Evolutionary conservation across 164 flowering plant species (phyloP).

Genomic region (Vitis rotundifolia): DNA sequence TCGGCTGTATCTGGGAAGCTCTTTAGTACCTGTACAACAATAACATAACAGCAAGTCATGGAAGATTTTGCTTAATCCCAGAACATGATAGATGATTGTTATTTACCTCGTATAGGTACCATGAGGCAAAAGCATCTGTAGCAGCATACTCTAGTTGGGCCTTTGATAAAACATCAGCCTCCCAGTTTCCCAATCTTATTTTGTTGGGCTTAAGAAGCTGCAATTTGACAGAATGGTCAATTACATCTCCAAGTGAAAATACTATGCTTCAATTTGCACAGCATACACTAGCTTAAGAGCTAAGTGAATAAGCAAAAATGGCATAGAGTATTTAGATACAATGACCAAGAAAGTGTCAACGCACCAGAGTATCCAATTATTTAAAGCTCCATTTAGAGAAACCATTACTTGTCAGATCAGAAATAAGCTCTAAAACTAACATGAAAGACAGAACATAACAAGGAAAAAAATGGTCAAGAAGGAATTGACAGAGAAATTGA

Average conservation of each 20-base stretch:
- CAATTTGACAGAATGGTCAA: constrained; percentile 2
- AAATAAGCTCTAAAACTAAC: too few relatives aligned
- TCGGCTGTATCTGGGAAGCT: constrained; percentile 42
- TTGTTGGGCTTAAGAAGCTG: constrained; percentile 65
- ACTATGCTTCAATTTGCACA: too few relatives aligned
- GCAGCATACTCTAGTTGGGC: constrained; percentile 75
- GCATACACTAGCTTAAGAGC: too few relatives aligned
- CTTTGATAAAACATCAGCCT: constrained; percentile 49
- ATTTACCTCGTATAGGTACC: constrained; percentile 69
- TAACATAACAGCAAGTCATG: not conserved
- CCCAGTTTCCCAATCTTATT: constrained; percentile 82
- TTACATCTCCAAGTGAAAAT: not conserved
- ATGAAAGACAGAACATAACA: not conserved
- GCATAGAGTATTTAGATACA: too few relatives aligned
- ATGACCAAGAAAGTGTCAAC: not conserved
- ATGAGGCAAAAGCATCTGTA: constrained; percentile 82
- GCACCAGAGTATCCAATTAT: not conserved
- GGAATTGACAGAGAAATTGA: too few relatives aligned
- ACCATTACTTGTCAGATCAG: not conserved
- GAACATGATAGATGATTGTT: not conserved
- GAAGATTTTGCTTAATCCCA: not conserved
- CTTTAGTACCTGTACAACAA: constrained; percentile 39
- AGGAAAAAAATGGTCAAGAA: not conserved
- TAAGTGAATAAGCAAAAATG: too few relatives aligned
- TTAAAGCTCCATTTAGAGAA: not conserved